Evolutionary conservation across 352 stramenopile species (phyloP).

Genomic region (Phytophthora cajani): DNA sequence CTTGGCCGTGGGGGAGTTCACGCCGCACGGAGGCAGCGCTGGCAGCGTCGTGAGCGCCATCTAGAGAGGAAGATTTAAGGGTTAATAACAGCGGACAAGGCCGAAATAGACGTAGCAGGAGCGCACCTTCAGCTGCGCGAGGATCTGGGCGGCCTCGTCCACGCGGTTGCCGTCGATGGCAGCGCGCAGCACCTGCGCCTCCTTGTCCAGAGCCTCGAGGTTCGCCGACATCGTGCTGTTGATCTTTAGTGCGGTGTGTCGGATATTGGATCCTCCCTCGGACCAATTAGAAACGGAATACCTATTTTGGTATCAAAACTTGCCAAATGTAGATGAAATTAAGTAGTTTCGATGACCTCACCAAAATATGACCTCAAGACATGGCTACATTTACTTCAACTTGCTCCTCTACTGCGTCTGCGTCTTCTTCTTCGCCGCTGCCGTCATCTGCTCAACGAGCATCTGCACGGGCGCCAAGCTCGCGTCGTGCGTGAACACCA

Average conservation of each 20-base stretch:
- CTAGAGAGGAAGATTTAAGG: conserved; percentile 37
- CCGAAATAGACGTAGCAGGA: background rate
- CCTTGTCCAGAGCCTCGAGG: conserved; percentile 61
- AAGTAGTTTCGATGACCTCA: no score
- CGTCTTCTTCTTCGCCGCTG: background rate
- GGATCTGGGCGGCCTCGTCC: conserved; percentile 48
- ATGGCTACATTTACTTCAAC: background rate
- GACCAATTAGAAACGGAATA: background rate
- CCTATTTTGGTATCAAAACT: no score
- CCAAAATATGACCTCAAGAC: background rate
- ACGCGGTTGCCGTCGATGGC: conserved; percentile 59
- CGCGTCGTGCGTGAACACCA: conserved; percentile 74
- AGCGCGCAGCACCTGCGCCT: conserved; percentile 69
- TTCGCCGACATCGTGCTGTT: conserved; percentile 35
- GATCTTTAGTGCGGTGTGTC: conserved; percentile 7
- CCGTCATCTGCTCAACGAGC: conserved; percentile 54
- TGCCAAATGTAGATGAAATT: no score
- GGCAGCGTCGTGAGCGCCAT: conserved; percentile 86
- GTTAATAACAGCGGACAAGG: background rate
- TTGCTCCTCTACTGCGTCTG: background rate
- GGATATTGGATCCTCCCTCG: background rate
- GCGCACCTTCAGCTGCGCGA: conserved; percentile 71
- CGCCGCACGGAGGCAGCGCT: conserved; percentile 78
- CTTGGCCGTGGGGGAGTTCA: conserved; percentile 54
- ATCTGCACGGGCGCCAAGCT: conserved; percentile 56